These are phyloP conservation scores for Carex kokanica DNA, from an alignment of 176 grass and related monocot genomes.

Conservation along the genomic window DNA sequence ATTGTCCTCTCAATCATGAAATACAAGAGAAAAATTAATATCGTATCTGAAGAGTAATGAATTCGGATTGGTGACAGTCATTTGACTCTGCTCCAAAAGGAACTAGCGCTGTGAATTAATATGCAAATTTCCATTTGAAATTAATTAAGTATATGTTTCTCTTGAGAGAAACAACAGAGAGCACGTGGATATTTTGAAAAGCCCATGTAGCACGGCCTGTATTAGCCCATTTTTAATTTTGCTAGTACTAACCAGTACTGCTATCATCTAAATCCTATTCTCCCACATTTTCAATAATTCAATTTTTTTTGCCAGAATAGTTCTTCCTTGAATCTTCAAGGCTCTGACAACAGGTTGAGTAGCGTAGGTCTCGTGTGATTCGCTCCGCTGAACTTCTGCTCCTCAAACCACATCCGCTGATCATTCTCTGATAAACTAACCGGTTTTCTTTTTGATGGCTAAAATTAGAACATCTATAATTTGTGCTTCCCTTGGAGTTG, in stretches of 20 bases:
- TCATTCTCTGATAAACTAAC: too few relatives aligned
- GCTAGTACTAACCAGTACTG: background rate
- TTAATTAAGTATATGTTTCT: background rate
- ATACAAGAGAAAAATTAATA: background rate
- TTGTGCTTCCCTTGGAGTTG: too few relatives aligned
- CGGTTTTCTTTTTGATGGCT: too few relatives aligned
- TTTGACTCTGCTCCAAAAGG: background rate
- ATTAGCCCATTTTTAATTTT: background rate
- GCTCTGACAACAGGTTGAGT: too few relatives aligned
- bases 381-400: too few relatives aligned
- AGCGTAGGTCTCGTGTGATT: too few relatives aligned
- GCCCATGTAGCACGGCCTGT: background rate
- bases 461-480: too few relatives aligned
- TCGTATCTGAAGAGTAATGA: background rate
- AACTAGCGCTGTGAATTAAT: background rate
- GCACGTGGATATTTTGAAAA: background rate
- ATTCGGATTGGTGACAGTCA: background rate
- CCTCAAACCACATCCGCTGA: too few relatives aligned
- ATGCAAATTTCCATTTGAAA: background rate
- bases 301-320: too few relatives aligned
- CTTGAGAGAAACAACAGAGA: background rate
- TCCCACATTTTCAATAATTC: too few relatives aligned
- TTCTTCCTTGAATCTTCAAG: too few relatives aligned
- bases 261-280: background rate
- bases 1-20: background rate